A percentile compares a stretch with the other conserved stretches of the same genome.
These are phyloP conservation scores for Alliaria petiolata DNA, from an alignment of 345 rosid genomes.

Conservation along the genomic window DNA sequence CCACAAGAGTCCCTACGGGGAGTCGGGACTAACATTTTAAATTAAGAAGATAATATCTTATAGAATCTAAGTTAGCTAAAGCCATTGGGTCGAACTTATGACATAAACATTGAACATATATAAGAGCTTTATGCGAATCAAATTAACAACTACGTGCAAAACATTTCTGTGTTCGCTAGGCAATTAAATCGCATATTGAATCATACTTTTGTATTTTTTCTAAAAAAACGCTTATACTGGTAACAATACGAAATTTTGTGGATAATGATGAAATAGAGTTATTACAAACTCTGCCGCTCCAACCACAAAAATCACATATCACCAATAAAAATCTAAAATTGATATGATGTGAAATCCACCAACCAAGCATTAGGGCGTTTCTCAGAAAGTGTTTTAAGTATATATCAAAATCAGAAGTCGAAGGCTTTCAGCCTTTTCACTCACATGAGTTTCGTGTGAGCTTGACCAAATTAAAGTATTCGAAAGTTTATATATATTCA, in stretches of 20 bases:
- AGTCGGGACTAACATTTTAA: too few relatives aligned
- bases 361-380: constrained; percentile 17
- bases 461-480: constrained; percentile 32
- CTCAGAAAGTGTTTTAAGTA: constrained; percentile 27
- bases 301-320: constrained; percentile 7
- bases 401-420: constrained; percentile 23
- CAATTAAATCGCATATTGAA: not conserved
- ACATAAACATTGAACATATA: not conserved
- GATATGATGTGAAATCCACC: constrained; percentile 33
- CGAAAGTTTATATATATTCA: not conserved
- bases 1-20: not conserved
- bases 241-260: not conserved
- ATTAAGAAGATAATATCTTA: not conserved
- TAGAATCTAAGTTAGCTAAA: constrained; percentile 22
- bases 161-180: too few relatives aligned
- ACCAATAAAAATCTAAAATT: constrained; percentile 13
- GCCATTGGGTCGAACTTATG: constrained; percentile 8
- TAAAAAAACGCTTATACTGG: not conserved
- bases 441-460: constrained; percentile 36
- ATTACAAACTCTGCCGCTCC: constrained; percentile 6
- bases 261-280: not conserved
- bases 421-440: constrained; percentile 2
- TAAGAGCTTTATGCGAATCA: constrained; percentile 1
- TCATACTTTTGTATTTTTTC: not conserved
- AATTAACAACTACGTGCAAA: not conserved